phyloP scores from a whole-genome alignment of 1,284 basidiomycete species.

The Entoloma clypeatum region DNA sequence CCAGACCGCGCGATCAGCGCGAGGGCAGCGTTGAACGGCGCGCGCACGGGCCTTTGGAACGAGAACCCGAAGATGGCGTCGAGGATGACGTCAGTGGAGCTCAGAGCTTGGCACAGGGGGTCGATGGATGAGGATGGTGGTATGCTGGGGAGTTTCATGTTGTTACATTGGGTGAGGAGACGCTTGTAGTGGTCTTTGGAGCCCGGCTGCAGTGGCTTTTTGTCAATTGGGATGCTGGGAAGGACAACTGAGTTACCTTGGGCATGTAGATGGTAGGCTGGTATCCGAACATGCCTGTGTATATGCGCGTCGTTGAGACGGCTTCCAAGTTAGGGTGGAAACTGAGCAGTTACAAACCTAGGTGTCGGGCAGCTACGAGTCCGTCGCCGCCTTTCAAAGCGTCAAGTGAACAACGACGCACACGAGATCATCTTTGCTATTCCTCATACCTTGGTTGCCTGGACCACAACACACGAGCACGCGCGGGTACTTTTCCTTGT shows the following conservation, averaged over 20 bases:
- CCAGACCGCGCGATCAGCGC: constrained; percentile 60
- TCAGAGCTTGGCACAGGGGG: constrained; percentile 52
- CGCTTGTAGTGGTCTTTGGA: constrained; percentile 89
- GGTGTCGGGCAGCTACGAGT: constrained; percentile 91
- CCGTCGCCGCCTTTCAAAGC: constrained; percentile 76
- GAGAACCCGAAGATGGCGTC: constrained; percentile 99
- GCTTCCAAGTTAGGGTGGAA: not conserved
- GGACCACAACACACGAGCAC: constrained; percentile 95
- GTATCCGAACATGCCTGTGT: constrained; percentile 83
- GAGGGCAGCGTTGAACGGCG: constrained; percentile 82
- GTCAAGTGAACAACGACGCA: not conserved
- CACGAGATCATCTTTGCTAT: not conserved
- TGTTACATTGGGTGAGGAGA: constrained; percentile 82
- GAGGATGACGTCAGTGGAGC: constrained; percentile 77
- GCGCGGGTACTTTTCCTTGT: constrained; percentile 57
- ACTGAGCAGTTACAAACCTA: constrained; percentile 50
- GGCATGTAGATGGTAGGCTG: constrained; percentile 85
- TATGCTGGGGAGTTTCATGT: constrained; percentile 77
- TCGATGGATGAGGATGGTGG: constrained; percentile 46
- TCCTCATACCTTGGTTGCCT: constrained; percentile 87
- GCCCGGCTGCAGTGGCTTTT: constrained; percentile 52
- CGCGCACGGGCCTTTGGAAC: constrained; percentile 83
- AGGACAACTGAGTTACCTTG: constrained; percentile 54
- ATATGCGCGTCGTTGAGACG: not conserved
- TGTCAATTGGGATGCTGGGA: not conserved